These are phyloP conservation scores for Taxawa tesnikishii DNA, from an alignment of 2,329 filamentous ascomycete genomes.

Conservation along the genomic window DNA sequence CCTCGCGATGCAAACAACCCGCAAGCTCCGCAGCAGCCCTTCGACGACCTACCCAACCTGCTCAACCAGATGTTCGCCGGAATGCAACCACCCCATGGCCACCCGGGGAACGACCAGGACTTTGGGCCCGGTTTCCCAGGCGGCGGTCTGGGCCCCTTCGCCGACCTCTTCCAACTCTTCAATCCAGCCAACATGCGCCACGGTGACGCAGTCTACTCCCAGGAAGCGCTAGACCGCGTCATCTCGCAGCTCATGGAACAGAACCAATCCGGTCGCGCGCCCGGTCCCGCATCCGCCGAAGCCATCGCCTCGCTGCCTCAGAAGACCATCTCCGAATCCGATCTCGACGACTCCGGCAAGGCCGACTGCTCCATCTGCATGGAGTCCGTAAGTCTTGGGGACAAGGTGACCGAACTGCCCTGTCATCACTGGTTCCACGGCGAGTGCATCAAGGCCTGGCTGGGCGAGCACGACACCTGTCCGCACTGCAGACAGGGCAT, in stretches of 20 bases:
- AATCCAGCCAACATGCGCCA: conserved; percentile 29
- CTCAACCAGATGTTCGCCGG: conserved; percentile 6
- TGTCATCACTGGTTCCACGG: conserved; percentile 94
- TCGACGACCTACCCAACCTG: conserved; percentile 2
- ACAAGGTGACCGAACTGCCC: conserved; percentile 65
- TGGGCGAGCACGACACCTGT: conserved; percentile 85
- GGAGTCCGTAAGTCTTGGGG: conserved; percentile 62
- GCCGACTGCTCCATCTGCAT: conserved; percentile 93
- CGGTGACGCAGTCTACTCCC: conserved; percentile 79
- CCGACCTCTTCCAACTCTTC: conserved; percentile 33
- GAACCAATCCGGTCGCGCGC: conserved; percentile 61
- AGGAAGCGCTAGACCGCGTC: conserved; percentile 82
- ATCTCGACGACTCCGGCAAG: conserved; percentile 55
- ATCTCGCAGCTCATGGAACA: conserved; percentile 83
- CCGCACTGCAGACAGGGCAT: conserved; percentile 60
- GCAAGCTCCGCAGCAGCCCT: conserved; percentile 21
- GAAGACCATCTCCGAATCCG: conserved; percentile 55
- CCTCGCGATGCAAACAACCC: conserved; percentile 40
- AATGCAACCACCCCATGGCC: background rate
- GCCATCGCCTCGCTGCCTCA: conserved; percentile 60
- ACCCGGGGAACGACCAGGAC: conserved; percentile 2
- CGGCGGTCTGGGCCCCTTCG: conserved; percentile 23
- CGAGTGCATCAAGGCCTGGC: conserved; percentile 69
- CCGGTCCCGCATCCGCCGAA: conserved; percentile 64
- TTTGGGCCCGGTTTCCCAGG: conserved; percentile 11